phyloP scores from a whole-genome alignment of 306 rosid species.

The Pueraria montana region DNA sequence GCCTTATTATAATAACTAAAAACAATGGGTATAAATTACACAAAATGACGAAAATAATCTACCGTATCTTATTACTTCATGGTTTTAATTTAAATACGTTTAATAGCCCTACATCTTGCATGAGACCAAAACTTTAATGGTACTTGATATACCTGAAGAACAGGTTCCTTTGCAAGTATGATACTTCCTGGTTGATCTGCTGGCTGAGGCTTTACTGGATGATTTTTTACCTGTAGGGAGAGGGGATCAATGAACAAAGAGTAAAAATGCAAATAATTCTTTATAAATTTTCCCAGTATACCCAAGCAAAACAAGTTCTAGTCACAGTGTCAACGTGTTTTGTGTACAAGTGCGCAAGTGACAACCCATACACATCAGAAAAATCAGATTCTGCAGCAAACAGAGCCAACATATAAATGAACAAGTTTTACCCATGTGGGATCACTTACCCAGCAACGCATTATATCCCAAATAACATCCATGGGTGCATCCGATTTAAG shows the following conservation, averaged over 20 bases:
- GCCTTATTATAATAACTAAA: neutral
- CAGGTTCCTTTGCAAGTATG: slow-evolving; percentile 94
- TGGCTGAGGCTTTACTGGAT: slow-evolving; percentile 93
- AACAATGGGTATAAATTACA: neutral
- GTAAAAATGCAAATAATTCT: neutral
- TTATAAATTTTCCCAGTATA: neutral
- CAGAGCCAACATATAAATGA: neutral
- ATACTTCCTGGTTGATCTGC: slow-evolving; percentile 84
- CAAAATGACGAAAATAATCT: neutral
- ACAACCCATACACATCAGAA: neutral
- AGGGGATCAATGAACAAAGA: slow-evolving; percentile 5
- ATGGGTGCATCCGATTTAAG: slow-evolving; percentile 96
- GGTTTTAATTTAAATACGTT: slow-evolving; percentile 5
- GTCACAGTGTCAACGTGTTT: neutral
- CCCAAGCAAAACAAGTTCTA: neutral
- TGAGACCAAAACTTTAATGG: slow-evolving; percentile 14
- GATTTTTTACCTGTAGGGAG: slow-evolving; percentile 77
- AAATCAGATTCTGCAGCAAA: neutral
- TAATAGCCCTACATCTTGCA: neutral
- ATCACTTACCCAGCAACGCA: slow-evolving; percentile 96
- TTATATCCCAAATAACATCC: slow-evolving; percentile 96
- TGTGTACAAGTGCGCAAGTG: neutral
- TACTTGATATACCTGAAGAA: slow-evolving; percentile 73
- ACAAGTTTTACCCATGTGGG: neutral
- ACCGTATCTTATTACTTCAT: neutral